phyloP scores from a whole-genome alignment of 495 filamentous ascomycete species.

The Letharia lupina region DNA sequence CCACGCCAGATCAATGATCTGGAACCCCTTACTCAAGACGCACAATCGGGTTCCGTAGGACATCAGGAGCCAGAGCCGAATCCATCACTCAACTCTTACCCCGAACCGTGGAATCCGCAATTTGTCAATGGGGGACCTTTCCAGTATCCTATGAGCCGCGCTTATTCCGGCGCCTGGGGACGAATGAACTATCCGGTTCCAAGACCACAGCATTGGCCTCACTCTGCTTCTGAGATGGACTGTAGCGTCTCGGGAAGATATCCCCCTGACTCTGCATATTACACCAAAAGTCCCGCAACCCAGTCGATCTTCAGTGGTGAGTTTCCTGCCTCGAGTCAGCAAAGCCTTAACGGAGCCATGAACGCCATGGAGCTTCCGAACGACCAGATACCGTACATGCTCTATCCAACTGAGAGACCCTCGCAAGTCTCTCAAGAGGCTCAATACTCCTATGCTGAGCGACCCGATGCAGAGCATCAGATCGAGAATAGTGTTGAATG shows the following conservation, averaged over 20 bases:
- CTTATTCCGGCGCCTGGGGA: not conserved
- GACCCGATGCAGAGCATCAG: not conserved
- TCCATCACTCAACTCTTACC: conserved; percentile 15
- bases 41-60: conserved; percentile 7
- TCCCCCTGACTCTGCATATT: conserved; percentile 58
- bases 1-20: conserved; percentile 2
- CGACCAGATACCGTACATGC: conserved; percentile 17
- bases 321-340: conserved; percentile 29
- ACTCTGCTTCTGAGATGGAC: conserved; percentile 44
- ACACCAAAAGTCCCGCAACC: conserved; percentile 40
- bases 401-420: not conserved
- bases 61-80: conserved; percentile 6
- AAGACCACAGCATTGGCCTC: conserved; percentile 1
- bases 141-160: conserved; percentile 5
- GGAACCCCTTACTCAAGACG: not conserved
- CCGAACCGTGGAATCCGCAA: conserved; percentile 20
- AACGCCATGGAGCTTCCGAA: conserved; percentile 18
- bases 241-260: conserved; percentile 43
- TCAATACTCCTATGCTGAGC: conserved; percentile 13
- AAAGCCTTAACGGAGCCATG: conserved; percentile 32
- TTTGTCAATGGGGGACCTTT: conserved; percentile 4
- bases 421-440: conserved; percentile 14
- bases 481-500: conserved; percentile 12
- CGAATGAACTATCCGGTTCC: not conserved
- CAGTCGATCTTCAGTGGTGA: conserved; percentile 40